phyloP scores from a whole-genome alignment of 139 green algal species.

The Volvox reticuliferus region DNA sequence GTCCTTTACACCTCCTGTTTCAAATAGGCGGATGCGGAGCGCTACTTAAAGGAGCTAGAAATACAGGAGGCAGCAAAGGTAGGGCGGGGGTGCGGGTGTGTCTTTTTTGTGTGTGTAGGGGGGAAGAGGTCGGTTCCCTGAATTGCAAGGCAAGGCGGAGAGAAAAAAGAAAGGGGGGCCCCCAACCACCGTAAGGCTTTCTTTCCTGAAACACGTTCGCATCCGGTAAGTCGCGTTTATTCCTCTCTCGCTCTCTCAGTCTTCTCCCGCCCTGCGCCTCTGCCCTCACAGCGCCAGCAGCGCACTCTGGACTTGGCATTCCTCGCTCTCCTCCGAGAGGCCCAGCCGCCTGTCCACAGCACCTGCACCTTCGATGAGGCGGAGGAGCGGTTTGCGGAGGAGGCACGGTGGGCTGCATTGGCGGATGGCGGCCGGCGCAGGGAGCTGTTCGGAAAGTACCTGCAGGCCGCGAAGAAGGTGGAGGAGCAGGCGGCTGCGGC shows the following conservation, averaged over 20 bases:
- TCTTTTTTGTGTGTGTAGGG: no score
- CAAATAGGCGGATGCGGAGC: constrained; percentile 31
- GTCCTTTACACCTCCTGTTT: background rate
- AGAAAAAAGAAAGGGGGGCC: no score
- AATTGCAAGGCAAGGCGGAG: no score
- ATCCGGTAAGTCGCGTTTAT: no score
- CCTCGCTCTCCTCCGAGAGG: constrained; percentile 29
- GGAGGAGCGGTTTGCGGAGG: background rate
- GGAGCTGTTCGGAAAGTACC: constrained; percentile 14
- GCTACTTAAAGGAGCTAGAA: constrained; percentile 50
- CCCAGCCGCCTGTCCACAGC: constrained; percentile 11
- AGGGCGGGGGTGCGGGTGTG: background rate
- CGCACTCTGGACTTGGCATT: constrained; percentile 26
- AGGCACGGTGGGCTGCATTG: constrained; percentile 21
- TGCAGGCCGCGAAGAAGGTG: background rate
- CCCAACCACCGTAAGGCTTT: no score
- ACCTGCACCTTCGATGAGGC: constrained; percentile 12
- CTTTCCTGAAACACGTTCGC: no score
- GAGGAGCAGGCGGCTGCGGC: constrained; percentile 38
- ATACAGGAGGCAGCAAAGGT: constrained; percentile 50
- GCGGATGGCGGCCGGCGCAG: background rate
- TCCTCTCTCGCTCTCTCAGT: background rate
- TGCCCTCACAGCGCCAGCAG: background rate
- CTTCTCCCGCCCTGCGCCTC: background rate
- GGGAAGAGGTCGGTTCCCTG: no score